phyloP scores from a whole-genome alignment of 345 rosid species.

The Populus alba region DNA sequence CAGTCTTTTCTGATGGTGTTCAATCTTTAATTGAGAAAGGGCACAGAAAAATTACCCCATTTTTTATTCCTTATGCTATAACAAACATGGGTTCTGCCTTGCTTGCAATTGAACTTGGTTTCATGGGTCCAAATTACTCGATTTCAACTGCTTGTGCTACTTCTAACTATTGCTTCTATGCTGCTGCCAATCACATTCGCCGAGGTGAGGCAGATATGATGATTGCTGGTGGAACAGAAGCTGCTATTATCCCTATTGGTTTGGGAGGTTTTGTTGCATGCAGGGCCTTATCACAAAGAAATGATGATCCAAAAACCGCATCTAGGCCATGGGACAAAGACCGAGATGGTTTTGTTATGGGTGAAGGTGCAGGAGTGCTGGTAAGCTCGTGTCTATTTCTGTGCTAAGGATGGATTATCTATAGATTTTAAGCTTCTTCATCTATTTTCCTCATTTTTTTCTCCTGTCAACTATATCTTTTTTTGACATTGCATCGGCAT shows the following conservation, averaged over 20 bases:
- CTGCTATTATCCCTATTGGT: slow-evolving; percentile 93
- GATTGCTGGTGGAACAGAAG: slow-evolving; percentile 99
- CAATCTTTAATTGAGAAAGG: slow-evolving; percentile 83
- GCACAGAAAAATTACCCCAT: slow-evolving; percentile 80
- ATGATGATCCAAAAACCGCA: slow-evolving; percentile 95
- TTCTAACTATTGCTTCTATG: slow-evolving; percentile 93
- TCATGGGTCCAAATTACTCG: slow-evolving; percentile 99
- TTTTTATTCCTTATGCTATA: slow-evolving; percentile 85
- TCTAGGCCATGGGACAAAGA: slow-evolving; percentile 98
- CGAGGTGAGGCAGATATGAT: slow-evolving; percentile 99
- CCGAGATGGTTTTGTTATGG: slow-evolving; percentile 97
- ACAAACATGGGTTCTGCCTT: slow-evolving; percentile 98
- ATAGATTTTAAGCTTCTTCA: neutral
- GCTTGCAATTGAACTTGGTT: slow-evolving; percentile 88
- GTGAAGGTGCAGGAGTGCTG: slow-evolving; percentile 97
- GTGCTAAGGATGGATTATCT: neutral
- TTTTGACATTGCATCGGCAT: neutral
- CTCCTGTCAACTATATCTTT: neutral
- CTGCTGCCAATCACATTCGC: slow-evolving; percentile 98
- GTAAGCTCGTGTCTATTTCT: slow-evolving; percentile 43
- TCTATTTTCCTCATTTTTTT: neutral
- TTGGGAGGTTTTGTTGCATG: slow-evolving; percentile 98
- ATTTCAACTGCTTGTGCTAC: slow-evolving; percentile 98
- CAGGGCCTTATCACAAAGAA: slow-evolving; percentile 94
- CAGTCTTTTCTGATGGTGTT: slow-evolving; percentile 85